phyloP scores from a whole-genome alignment of 352 stramenopile species.

The Phytopythium boreale region DNA sequence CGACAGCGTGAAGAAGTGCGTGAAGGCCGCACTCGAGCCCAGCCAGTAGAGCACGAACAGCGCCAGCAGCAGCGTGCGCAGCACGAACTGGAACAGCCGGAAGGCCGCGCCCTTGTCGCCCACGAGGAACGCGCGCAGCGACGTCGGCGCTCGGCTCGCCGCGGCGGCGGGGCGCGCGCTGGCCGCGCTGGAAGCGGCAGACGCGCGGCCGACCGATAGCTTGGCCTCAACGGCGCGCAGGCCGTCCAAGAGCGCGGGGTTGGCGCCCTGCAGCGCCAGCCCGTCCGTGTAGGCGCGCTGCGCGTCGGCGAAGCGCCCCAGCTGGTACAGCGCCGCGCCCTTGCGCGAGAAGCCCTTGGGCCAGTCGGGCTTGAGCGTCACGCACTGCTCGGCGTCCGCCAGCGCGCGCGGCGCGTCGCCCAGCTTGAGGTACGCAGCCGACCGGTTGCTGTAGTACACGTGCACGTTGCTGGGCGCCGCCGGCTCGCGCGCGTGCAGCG shows the following conservation, averaged over 20 bases:
- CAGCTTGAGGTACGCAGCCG: constrained; percentile 79
- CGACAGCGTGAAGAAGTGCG: constrained; percentile 79
- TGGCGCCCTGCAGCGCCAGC: constrained; percentile 52
- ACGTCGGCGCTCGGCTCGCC: constrained; percentile 9
- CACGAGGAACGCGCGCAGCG: constrained; percentile 43
- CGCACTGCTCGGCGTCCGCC: constrained; percentile 76
- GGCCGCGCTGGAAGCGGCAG: too few species aligned
- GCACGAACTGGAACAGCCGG: constrained; percentile 61
- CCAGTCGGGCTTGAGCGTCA: constrained; percentile 74
- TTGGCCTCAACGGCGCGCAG: constrained; percentile 57
- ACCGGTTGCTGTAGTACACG: constrained; percentile 86
- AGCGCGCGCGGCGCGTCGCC: constrained; percentile 62
- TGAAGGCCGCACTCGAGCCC: constrained; percentile 52
- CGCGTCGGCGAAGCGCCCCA: constrained; percentile 65
- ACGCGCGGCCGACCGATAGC: constrained; percentile 17
- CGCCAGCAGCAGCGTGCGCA: constrained; percentile 63
- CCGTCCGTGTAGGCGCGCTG: constrained; percentile 81
- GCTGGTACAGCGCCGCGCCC: constrained; percentile 66
- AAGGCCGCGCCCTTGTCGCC: constrained; percentile 69
- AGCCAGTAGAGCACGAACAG: constrained; percentile 78
- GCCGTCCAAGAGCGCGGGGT: constrained; percentile 68
- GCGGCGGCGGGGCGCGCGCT: constrained; percentile 5
- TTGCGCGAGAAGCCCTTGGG: constrained; percentile 86
- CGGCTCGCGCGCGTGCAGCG: constrained; percentile 38
- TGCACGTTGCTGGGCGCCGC: constrained; percentile 32